Conservation (phyloP, 139 green algal genomes). For the Asterochloris sp. region DNA sequence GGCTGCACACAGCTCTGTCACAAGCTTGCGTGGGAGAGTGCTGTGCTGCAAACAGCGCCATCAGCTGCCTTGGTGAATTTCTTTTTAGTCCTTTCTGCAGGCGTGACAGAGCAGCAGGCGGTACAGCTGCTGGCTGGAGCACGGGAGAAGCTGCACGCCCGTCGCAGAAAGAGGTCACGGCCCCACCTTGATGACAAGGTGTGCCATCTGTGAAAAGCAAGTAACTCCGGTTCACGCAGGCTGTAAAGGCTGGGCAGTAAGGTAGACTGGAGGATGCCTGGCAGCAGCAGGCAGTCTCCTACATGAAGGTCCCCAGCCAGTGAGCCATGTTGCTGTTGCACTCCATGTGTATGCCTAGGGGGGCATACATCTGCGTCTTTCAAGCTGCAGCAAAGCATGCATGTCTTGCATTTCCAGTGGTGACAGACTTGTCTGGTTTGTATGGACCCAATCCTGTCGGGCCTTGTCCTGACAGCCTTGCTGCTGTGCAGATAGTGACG, state of each 20-base stretch:
- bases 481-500: slow-evolving; percentile 69
- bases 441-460: not conserved
- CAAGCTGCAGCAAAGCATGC: not conserved
- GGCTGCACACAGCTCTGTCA: too few species aligned
- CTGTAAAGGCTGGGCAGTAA: too few species aligned
- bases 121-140: slow-evolving; percentile 44
- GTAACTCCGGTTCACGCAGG: too few species aligned
- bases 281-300: too few species aligned
- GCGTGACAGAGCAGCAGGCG: slow-evolving; percentile 5
- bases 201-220: not conserved
- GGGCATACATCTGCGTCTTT: not conserved
- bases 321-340: too few species aligned
- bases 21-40: too few species aligned
- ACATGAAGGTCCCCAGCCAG: too few species aligned
- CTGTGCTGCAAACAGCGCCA: not conserved
- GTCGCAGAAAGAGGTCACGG: slow-evolving; percentile 47
- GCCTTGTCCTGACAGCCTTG: not conserved
- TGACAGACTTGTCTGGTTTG: not conserved
- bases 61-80: not conserved
- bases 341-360: too few species aligned
- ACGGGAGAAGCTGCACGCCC: slow-evolving; percentile 52
- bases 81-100: not conserved
- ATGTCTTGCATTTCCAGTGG: not conserved
- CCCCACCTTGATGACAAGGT: slow-evolving; percentile 89
- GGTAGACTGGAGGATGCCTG: too few species aligned